Base-by-base conservation (phyloP, 2,329 filamentous ascomycete genomes). In the Colletotrichum sp. region DNA sequence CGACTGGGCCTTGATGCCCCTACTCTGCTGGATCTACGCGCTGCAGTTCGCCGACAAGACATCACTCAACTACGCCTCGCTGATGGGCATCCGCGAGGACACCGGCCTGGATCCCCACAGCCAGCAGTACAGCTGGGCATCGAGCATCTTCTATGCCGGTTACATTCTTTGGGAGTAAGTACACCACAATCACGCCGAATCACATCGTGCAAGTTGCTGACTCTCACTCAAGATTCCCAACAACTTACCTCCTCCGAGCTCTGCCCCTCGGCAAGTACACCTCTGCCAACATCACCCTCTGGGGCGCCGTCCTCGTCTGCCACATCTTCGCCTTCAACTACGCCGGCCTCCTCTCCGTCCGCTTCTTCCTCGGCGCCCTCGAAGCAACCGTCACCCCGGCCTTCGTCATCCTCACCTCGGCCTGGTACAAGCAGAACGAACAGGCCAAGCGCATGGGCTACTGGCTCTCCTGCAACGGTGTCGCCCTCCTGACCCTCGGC, bases 221-320 rank as follows among this genome's bases (percentile, higher is more conserved):
- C 55, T 13, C 55, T 13, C 15, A 16, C 6, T 16, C 9, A 31
- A 74, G 72, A 54, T 86, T 84, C 68, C 84, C 84, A 1, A 84
- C 84, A 36, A 82, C 82, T 8, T 78, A 79, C 65, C 68, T 81
- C 33, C 74, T 83, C 51, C 79, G 81, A 74, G 63, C 77, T 65
- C 77, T 82, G 7, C 82, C 81, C n/a, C 72, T 83, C 7, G 82
- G 77, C 57, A 83, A 82, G 54, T 82, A 82, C 67, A 78, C 83
- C 6, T 82, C 82, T 0, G 76, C 77, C 12, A 83, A 83, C 69
- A 79, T 84, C 29, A 76, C 84, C 6, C 77, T 84, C 29, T 88
- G 86, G 86, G 86, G 86, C 1, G 76, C 79, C 4, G 78, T 80
- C 3, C 76, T 81, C 8, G 69, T 74, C 5, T 77, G 76, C 51